Evolutionary conservation across 257 asterid species (phyloP).

Genomic region (Perilla frutescens): DNA sequence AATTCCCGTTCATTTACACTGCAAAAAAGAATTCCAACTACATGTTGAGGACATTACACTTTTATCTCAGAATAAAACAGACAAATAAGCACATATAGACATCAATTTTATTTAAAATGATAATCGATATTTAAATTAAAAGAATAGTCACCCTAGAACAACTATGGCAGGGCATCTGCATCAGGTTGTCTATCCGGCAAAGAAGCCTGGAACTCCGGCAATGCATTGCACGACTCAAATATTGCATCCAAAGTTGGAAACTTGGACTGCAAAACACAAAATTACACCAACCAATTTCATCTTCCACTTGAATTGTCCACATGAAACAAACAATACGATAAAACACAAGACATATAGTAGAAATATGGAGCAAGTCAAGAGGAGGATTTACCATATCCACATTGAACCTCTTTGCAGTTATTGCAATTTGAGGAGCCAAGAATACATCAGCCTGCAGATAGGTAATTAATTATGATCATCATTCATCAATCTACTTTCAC

Average conservation of each 20-base stretch:
- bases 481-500: too few species aligned
- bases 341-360: neutral
- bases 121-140: too few species aligned
- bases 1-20: too few species aligned
- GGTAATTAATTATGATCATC: too few species aligned
- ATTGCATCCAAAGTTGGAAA: conserved; percentile 52
- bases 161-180: conserved; percentile 45
- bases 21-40: too few species aligned
- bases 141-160: too few species aligned
- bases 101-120: too few species aligned
- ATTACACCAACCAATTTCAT: neutral
- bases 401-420: conserved; percentile 56
- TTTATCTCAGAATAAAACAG: too few species aligned
- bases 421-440: conserved; percentile 81
- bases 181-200: conserved; percentile 74
- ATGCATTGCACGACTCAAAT: conserved; percentile 50
- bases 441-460: conserved; percentile 81
- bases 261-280: conserved; percentile 49
- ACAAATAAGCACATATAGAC: too few species aligned
- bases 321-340: neutral
- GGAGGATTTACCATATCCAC: conserved; percentile 63
- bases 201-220: conserved; percentile 75
- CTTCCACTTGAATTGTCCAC: neutral
- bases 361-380: neutral
- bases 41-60: too few species aligned